Evolutionary conservation across 768 basidiomycete species (phyloP), one percentile per base, ranked within the genome.

Genomic region (Tulasnella calospora): DNA sequence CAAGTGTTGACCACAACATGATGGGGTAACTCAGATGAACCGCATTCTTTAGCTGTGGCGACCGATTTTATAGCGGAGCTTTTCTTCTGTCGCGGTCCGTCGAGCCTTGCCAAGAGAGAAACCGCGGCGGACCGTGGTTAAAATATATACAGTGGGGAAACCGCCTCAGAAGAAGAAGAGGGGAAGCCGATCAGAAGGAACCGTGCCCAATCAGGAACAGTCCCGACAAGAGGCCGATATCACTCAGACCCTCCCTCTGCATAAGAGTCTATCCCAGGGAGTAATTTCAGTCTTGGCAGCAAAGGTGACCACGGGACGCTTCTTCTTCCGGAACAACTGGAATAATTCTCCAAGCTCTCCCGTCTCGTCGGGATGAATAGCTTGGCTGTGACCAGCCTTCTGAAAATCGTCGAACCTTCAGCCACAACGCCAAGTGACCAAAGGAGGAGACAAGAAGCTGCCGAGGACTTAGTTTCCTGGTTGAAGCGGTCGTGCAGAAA

Each of bases 51-150:
- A 17, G 27, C 27, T 15, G 61, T 30, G 21, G 27, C 30, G 13
- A 67, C 19, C 61, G 23, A 27, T 67, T 67, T 30, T 67, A 67
- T 67, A 67, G 61, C 33, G 61, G 61, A 67, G 27, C 30, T 1
- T 27, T 61, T 27, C 27, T 27, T 17, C 10, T 67, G 30, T 12
- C 7, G 61, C 61, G 61, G 61, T 67, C 61, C 61, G 61, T 30
- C 19, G 61, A 67, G 61, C 61, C 61, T 35, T 67, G 61, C 61
- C 61, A 67, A 67, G 61, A 67, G 30, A 67, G 15, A 67, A 67
- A 35, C 21, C 7, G 30, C 33, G 30, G 27, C 61, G 61, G 61
- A 67, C 61, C 61, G 61, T 35, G 5, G 30, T 15, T 35, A 67
- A 17, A 35, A 35, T 67, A 17, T 27, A 17, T 27, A 67, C 0